Conservation (phyloP, 345 rosid genomes). For the Schrenkiella parvula region DNA sequence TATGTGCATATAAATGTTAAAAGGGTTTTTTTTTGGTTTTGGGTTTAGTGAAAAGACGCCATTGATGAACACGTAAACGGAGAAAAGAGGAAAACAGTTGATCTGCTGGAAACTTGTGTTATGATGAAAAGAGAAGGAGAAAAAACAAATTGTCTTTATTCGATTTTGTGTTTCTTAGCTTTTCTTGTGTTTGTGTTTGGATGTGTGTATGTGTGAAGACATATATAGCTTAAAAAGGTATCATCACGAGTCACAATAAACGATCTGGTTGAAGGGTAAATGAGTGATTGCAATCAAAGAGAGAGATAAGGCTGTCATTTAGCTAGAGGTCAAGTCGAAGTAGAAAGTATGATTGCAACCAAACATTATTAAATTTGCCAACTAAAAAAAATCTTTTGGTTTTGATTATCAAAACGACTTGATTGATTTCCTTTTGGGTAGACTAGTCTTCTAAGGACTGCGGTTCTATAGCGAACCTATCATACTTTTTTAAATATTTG, state of each 20-base stretch:
- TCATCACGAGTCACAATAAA: neutral
- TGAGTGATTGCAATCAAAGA: neutral
- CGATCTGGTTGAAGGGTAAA: neutral
- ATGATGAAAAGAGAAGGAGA: neutral
- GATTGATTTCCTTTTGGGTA: neutral
- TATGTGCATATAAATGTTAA: neutral
- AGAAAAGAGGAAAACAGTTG: neutral
- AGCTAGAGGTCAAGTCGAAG: neutral
- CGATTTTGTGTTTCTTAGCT: neutral
- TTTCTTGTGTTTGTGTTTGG: neutral
- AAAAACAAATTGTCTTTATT: neutral
- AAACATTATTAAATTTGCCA: neutral
- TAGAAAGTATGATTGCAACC: neutral
- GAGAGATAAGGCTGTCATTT: neutral
- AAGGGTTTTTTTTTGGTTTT: neutral
- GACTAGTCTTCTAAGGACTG: neutral
- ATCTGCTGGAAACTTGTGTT: constrained; percentile 1
- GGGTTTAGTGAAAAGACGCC: constrained; percentile 24
- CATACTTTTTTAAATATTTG: too few species aligned
- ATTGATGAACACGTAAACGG: constrained; percentile 27
- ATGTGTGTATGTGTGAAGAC: neutral
- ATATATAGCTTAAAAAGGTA: neutral
- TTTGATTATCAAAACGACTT: neutral
- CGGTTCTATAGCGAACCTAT: neutral
- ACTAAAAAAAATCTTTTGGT: neutral